Evolutionary conservation across 1,284 basidiomycete genomes (phyloP).

Genomic region (Austroboletus novae-zelandiae): DNA sequence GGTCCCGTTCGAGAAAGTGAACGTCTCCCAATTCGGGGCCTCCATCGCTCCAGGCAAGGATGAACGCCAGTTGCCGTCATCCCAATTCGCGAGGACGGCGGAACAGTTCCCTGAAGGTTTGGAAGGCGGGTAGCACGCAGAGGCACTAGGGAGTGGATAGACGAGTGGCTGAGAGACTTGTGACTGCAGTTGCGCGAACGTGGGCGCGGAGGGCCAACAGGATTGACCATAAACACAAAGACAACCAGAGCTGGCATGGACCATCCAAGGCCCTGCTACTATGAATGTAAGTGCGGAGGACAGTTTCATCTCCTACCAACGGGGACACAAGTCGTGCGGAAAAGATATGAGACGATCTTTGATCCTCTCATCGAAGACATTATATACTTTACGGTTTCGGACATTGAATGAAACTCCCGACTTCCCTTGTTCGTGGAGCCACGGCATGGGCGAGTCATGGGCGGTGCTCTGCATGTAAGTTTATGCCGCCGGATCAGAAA

Average conservation of each 20-base stretch:
- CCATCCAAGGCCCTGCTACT: no score
- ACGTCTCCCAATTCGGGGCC: background rate
- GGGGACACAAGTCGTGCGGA: no score
- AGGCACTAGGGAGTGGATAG: constrained; percentile 24
- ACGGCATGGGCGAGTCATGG: no score
- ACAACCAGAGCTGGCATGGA: background rate
- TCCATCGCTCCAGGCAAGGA: background rate
- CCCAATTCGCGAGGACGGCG: constrained; percentile 1
- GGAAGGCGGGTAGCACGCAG: constrained; percentile 24
- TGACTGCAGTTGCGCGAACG: constrained; percentile 34
- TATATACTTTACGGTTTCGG: no score
- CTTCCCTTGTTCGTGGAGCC: no score
- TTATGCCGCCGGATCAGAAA: no score
- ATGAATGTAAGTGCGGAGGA: no score
- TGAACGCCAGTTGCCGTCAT: background rate
- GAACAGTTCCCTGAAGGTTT: constrained; percentile 24
- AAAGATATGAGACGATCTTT: no score
- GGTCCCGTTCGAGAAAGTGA: background rate
- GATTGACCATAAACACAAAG: constrained; percentile 10
- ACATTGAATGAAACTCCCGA: no score
- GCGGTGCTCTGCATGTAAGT: no score
- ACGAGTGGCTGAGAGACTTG: constrained; percentile 32
- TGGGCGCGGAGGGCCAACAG: constrained; percentile 42
- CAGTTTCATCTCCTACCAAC: background rate
- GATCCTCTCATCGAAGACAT: no score